Conservation (phyloP, 371 early-diverging fungal genomes). For the Circinella minor region DNA sequence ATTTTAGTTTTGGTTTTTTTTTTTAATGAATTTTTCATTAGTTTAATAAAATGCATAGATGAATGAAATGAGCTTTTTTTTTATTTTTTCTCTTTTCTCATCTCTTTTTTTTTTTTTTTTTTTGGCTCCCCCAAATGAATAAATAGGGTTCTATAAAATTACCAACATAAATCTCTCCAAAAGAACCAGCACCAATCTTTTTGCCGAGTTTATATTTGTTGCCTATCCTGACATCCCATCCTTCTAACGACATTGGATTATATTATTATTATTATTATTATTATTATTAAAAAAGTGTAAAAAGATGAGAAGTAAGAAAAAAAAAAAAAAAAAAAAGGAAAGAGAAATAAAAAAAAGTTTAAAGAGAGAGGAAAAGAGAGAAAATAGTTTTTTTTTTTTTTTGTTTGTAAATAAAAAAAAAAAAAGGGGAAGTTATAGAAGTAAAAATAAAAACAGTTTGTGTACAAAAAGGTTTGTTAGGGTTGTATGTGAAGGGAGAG, state of each 20-base stretch:
- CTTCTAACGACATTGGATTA: conserved; percentile 38
- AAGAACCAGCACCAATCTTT: conserved; percentile 98
- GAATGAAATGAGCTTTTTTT: no score
- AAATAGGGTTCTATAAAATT: conserved; percentile 10
- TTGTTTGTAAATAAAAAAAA: no score
- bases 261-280: background rate
- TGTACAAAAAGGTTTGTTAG: background rate
- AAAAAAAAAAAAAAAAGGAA: conserved; percentile 1
- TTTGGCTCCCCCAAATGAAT: background rate
- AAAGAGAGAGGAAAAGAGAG: background rate
- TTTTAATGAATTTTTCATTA: no score
- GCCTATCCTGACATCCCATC: conserved; percentile 61
- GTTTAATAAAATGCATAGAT: no score
- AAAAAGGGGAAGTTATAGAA: background rate
- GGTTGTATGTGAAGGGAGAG: background rate
- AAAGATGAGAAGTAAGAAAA: background rate
- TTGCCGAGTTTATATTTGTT: conserved; percentile 93
- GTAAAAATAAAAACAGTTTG: background rate
- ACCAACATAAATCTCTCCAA: conserved; percentile 99
- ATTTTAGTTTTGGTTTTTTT: background rate
- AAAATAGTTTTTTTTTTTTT: background rate
- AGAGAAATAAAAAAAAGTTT: background rate
- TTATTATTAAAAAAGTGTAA: background rate
- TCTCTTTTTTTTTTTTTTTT: no score
- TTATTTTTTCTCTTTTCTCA: no score